These are phyloP conservation scores for Fusarium sp. DNA, from an alignment of 2,329 filamentous ascomycete species.

Conservation along the genomic window DNA sequence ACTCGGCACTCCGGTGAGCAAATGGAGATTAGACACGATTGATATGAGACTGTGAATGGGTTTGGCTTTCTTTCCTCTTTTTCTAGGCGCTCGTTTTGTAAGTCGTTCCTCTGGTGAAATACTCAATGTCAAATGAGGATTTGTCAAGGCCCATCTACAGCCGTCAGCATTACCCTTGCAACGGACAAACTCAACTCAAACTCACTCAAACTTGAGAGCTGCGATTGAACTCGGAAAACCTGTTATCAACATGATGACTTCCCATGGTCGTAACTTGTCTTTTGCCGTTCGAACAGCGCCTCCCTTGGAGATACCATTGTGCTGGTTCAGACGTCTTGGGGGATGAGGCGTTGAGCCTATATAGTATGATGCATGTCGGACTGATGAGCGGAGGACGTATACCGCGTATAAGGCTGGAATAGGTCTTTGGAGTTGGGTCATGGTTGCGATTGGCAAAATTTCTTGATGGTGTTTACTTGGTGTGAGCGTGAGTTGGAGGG, in stretches of 20 bases:
- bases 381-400: slow-evolving; percentile 88
- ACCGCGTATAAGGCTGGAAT: slow-evolving; percentile 94
- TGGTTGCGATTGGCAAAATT: slow-evolving; percentile 41
- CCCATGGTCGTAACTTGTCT: slow-evolving; percentile 81
- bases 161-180: not conserved
- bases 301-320: slow-evolving; percentile 86
- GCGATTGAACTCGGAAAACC: slow-evolving; percentile 90
- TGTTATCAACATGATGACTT: slow-evolving; percentile 86
- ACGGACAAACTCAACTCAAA: slow-evolving; percentile 19
- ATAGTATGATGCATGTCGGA: slow-evolving; percentile 78
- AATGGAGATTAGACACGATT: slow-evolving; percentile 81
- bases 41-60: slow-evolving; percentile 72
- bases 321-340: slow-evolving; percentile 83
- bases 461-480: slow-evolving; percentile 29
- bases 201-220: slow-evolving; percentile 93
- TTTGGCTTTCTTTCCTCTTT: slow-evolving; percentile 64
- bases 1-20: slow-evolving; percentile 81
- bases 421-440: slow-evolving; percentile 60
- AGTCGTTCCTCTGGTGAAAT: slow-evolving; percentile 74
- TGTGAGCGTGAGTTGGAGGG: slow-evolving; percentile 37
- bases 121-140: slow-evolving; percentile 83
- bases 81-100: slow-evolving; percentile 58
- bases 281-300: slow-evolving; percentile 82
- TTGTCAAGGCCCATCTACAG: slow-evolving; percentile 87
- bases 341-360: slow-evolving; percentile 94